Evolutionary conservation across 768 basidiomycete genomes (phyloP).

Genomic region (Jaapia argillacea): DNA sequence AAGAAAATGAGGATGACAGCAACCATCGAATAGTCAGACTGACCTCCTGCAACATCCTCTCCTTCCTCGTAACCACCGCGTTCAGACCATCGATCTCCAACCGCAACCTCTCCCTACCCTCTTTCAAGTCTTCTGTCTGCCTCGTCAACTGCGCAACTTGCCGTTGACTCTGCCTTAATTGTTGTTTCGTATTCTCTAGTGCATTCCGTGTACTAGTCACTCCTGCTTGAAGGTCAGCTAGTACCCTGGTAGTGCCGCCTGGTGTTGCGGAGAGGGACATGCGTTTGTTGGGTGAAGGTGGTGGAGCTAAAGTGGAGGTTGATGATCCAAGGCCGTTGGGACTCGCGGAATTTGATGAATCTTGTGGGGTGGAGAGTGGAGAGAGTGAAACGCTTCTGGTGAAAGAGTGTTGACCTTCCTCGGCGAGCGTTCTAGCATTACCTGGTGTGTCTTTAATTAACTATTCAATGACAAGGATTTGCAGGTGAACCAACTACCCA

Average conservation of each 20-base stretch:
- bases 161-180: constrained; percentile 72
- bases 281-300: constrained; percentile 18
- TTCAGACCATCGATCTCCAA: constrained; percentile 84
- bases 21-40: no score
- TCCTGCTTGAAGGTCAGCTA: constrained; percentile 80
- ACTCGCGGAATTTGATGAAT: constrained; percentile 30
- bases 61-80: constrained; percentile 82
- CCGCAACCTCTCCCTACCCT: constrained; percentile 71
- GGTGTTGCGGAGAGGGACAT: constrained; percentile 50
- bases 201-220: constrained; percentile 71
- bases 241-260: constrained; percentile 77
- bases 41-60: constrained; percentile 80
- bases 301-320: no score
- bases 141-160: constrained; percentile 78
- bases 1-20: background rate
- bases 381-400: no score
- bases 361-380: constrained; percentile 24
- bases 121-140: constrained; percentile 84
- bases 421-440: constrained; percentile 76
- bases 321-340: no score
- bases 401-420: constrained; percentile 41
- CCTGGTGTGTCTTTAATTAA: constrained; percentile 43
- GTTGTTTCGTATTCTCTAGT: constrained; percentile 78
- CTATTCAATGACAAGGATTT: no score
- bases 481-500: no score